Evolutionary conservation across 768 basidiomycete genomes (phyloP).

Genomic region (Tricholoma hemisulphureum): DNA sequence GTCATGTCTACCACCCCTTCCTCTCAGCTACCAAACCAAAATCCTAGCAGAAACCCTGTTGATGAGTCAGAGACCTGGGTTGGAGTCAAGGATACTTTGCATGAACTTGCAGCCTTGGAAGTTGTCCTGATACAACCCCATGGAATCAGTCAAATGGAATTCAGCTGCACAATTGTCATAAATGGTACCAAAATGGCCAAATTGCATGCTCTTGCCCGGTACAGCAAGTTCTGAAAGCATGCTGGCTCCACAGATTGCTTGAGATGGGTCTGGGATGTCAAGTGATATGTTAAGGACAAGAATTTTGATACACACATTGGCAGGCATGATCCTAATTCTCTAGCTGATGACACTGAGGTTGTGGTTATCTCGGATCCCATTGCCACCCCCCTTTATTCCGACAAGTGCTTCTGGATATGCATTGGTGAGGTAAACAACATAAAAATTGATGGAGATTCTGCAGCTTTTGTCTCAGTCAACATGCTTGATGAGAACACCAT

Average conservation of each 20-base stretch:
- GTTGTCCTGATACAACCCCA: background rate
- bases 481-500: slow-evolving; percentile 15
- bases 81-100: background rate
- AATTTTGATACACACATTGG: background rate
- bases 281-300: background rate
- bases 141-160: background rate
- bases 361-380: slow-evolving; percentile 14
- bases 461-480: slow-evolving; percentile 7
- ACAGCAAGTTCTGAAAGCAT: slow-evolving; percentile 2
- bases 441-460: slow-evolving; percentile 5
- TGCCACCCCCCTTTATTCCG: slow-evolving; percentile 11
- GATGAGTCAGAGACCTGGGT: background rate
- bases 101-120: background rate
- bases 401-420: slow-evolving; percentile 14
- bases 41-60: background rate
- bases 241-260: slow-evolving; percentile 3
- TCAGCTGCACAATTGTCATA: background rate
- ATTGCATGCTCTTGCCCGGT: background rate
- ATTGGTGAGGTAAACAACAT: slow-evolving; percentile 26
- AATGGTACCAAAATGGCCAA: slow-evolving; percentile 1
- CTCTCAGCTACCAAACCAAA: background rate
- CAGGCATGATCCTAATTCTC: background rate
- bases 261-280: slow-evolving; percentile 3
- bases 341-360: background rate
- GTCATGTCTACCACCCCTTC: background rate